Evolutionary conservation across 2,329 filamentous ascomycete species (phyloP), one percentile per base, ranked within the genome.

Genomic region (Fusarium decemcellulare): DNA sequence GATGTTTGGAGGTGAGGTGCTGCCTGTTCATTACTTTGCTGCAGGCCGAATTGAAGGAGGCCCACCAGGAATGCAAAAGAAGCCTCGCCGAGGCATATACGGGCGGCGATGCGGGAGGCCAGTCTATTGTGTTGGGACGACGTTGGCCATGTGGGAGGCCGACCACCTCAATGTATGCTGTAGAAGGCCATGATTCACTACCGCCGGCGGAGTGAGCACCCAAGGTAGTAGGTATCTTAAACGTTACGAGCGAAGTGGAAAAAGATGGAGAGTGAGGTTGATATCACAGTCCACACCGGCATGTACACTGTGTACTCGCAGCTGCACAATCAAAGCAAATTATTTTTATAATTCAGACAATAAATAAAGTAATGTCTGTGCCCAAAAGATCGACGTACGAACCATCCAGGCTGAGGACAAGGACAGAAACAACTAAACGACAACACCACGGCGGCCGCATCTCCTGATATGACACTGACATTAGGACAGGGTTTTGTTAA

Each of bases 111-210:
- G 50, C 9, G 6, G 30, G 44, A 59, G 56, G 36, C 51, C 51
- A 16, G 10, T 37, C 42, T 16, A 46, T 23, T 14, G 16, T 43
- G 36, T 16, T 29, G 18, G 16, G 14, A 15, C 18, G 12, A 15
- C 36, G 6, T 29, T 5, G 8, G 8, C 16, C n/a, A 37, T 42
- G 15, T 14, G 42, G 47, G 48, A 67, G 63, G 53, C 59, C 48
- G 42, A 16, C 42, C 34, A 27, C 18, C 27, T 43, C n/a, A 14
- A 46, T 30, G 14, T 34, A 15, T 23, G 23, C 5, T 23, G 23
- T 23, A 5, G 23, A 34, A 37, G 40, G 39, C 39, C 42, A 55
- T 70, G 67, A 70, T 52, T 70, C 67, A 70, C 51, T 34, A 27
- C 52, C 36, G 23, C 23, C 23, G 23, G 23, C 23, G 23, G 23